Percentiles rank a stretch among this genome's conserved stretches.
Conservation (phyloP, 352 stramenopile genomes). For the Elongisporangium prolatum region DNA sequence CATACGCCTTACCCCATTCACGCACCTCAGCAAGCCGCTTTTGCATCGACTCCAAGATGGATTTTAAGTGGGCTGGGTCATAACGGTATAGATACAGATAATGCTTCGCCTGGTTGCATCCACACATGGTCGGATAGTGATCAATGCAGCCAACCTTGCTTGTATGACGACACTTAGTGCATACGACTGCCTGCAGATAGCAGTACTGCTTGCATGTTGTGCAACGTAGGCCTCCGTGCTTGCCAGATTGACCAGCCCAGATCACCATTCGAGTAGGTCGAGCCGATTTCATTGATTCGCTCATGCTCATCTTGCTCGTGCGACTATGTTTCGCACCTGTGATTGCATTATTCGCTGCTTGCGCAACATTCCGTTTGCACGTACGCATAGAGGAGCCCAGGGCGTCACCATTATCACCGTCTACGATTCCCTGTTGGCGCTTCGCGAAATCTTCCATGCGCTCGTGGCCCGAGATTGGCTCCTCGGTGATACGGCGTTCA, state of each 20-base stretch:
- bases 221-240: constrained; percentile 70
- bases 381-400: background rate
- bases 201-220: constrained; percentile 81
- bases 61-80: constrained; percentile 30
- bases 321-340: constrained; percentile 10
- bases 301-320: constrained; percentile 25
- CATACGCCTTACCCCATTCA: constrained; percentile 36
- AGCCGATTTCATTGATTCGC: constrained; percentile 14
- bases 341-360: constrained; percentile 7
- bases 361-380: constrained; percentile 5
- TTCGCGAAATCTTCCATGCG: constrained; percentile 51
- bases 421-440: constrained; percentile 9
- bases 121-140: constrained; percentile 76
- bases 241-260: constrained; percentile 77
- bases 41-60: constrained; percentile 26
- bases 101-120: constrained; percentile 44
- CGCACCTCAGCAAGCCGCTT: constrained; percentile 27
- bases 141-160: constrained; percentile 67
- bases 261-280: constrained; percentile 70
- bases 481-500: constrained; percentile 25
- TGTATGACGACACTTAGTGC: constrained; percentile 56
- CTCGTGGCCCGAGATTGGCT: constrained; percentile 36
- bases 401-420: constrained; percentile 7
- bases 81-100: constrained; percentile 66
- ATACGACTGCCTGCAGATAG: constrained; percentile 80